Conservation (phyloP, 1,284 basidiomycete genomes). For the Meira miltonrushii region DNA sequence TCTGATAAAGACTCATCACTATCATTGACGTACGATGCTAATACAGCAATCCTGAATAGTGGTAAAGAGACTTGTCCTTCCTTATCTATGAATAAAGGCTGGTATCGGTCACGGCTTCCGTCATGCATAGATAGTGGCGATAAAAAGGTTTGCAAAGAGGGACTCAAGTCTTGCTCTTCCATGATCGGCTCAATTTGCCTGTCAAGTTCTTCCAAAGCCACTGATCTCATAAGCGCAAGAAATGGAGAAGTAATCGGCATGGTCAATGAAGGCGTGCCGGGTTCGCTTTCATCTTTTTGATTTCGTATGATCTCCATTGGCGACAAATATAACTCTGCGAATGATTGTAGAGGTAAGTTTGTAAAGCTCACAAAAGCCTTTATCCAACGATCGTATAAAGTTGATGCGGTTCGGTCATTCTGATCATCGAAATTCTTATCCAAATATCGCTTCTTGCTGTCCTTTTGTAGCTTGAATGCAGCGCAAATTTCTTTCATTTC, state of each 20-base stretch:
- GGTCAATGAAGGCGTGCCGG: neutral
- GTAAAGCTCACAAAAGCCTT: neutral
- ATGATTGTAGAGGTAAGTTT: neutral
- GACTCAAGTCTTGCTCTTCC: neutral
- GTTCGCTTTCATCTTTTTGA: neutral
- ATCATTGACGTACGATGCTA: neutral
- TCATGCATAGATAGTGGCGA: neutral
- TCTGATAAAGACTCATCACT: neutral
- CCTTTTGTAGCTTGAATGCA: constrained; percentile 5
- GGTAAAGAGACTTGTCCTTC: constrained; percentile 1
- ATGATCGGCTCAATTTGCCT: neutral
- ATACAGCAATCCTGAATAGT: constrained; percentile 9
- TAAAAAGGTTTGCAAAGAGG: neutral
- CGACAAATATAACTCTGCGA: neutral
- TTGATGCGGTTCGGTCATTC: neutral
- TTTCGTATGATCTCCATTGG: neutral
- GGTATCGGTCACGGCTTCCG: neutral
- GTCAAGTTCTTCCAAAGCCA: neutral
- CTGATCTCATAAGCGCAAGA: neutral
- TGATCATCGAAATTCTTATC: neutral
- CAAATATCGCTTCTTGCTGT: neutral
- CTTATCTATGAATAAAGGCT: constrained; percentile 15
- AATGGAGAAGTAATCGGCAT: constrained; percentile 1
- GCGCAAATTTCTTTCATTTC: constrained; percentile 20
- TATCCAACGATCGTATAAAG: neutral